Conservation (phyloP, 495 filamentous ascomycete genomes). For the Penicillium arizonense region DNA sequence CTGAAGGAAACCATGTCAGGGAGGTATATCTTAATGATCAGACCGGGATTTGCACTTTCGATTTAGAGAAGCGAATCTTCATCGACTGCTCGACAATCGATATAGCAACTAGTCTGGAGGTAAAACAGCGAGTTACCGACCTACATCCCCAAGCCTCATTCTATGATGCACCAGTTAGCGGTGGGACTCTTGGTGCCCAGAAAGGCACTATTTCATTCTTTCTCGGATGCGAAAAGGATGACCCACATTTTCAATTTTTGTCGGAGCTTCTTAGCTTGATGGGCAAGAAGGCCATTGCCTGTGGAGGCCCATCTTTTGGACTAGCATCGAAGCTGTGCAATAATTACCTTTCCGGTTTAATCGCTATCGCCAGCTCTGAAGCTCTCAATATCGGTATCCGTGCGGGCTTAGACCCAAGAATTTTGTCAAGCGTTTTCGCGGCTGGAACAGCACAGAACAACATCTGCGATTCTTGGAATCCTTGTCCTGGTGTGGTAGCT, state of each 20-base stretch:
- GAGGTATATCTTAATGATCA: slow-evolving; percentile 48
- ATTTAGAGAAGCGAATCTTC: slow-evolving; percentile 29
- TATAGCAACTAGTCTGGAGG: slow-evolving; percentile 34
- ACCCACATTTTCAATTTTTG: slow-evolving; percentile 25
- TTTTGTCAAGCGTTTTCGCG: too few species aligned
- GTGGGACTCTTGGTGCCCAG: slow-evolving; percentile 45
- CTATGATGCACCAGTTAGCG: slow-evolving; percentile 45
- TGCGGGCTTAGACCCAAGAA: too few species aligned
- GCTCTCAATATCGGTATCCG: too few species aligned
- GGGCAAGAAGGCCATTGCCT: too few species aligned
- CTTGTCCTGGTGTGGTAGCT: too few species aligned
- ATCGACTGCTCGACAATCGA: slow-evolving; percentile 50
- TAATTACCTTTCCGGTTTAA: too few species aligned
- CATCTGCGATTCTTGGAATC: too few species aligned
- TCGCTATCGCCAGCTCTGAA: too few species aligned
- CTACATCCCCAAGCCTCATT: slow-evolving; percentile 26
- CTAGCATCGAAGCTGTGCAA: too few species aligned
- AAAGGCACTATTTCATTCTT: slow-evolving; percentile 50
- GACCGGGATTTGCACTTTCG: slow-evolving; percentile 31
- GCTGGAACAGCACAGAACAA: too few species aligned
- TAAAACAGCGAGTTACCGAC: slow-evolving; percentile 27
- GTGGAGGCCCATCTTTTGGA: too few species aligned
- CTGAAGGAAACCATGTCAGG: slow-evolving; percentile 64
- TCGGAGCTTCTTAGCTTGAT: slow-evolving; percentile 37
- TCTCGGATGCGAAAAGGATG: slow-evolving; percentile 38